Conservation (phyloP, 2,329 filamentous ascomycete species). For the Lachnellula cervina region DNA sequence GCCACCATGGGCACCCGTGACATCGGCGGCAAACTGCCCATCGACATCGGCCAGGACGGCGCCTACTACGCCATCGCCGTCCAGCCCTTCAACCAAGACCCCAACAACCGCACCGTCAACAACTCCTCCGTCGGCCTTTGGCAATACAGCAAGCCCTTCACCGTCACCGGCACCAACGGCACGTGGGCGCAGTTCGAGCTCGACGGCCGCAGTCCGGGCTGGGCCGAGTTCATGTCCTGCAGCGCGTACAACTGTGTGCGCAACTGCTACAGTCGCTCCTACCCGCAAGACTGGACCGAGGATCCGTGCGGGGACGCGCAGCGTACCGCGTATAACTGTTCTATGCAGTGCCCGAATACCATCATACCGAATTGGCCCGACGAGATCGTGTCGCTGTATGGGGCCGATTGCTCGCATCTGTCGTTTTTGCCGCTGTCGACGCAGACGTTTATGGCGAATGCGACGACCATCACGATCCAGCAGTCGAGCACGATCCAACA, state of each 20-base stretch:
- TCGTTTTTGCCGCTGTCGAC: too few relatives aligned
- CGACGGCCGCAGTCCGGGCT: background rate
- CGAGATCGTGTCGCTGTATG: too few relatives aligned
- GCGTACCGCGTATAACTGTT: too few relatives aligned
- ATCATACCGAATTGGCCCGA: too few relatives aligned
- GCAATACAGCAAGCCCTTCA: background rate
- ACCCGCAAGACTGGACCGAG: background rate
- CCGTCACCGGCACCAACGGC: background rate
- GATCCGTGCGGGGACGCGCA: too few relatives aligned
- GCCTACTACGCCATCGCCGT: background rate
- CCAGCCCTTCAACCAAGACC: background rate
- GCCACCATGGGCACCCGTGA: background rate
- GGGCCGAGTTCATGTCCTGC: background rate
- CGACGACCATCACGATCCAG: too few relatives aligned
- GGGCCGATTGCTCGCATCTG: too few relatives aligned
- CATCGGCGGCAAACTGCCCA: background rate
- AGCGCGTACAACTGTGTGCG: background rate
- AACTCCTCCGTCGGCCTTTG: background rate
- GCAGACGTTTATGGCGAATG: too few relatives aligned
- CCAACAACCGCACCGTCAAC: background rate
- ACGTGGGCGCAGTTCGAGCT: background rate
- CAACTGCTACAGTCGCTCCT: background rate
- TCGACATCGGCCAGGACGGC: background rate
- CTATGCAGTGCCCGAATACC: too few relatives aligned
- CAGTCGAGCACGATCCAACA: too few relatives aligned